Evolutionary conservation across 768 basidiomycete species (phyloP), one percentile per base, ranked within the genome.

Genomic region (Chalciporus sphaerocephalus): DNA sequence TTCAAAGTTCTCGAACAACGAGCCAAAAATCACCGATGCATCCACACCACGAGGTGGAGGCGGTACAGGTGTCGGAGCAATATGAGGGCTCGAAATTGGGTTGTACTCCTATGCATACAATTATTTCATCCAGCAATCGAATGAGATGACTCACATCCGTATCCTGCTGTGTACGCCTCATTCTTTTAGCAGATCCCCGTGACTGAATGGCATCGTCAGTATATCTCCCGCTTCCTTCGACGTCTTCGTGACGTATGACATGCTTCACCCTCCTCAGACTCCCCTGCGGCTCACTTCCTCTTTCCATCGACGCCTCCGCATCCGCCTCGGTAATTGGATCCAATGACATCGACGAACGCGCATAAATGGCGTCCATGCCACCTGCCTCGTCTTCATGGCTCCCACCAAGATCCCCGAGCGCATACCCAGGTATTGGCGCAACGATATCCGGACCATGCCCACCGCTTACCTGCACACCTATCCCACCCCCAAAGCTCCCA

Each of bases 51-150:
- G 46, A 18, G 38, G 5, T 7, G 34, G 13, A 7, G 36, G 46
- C 11, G 25, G 42, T 8, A 16, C 23, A n/a, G 61, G 59, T 1
- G 51, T 61, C 12, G 50, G 36, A 5, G 57, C 43, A 17, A 47
- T 42, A 17, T 35, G 52, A 32, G 61, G 59, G 18, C 52, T 59
- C 15, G 59, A 64, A 22, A 62, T 42, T 5, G 46, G 46, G 20
- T 47, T 38, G 40, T 59, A 62, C 23, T 46, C 56, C 59, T 62
- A 10, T 6, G n/a, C 30, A 32, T 32, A 32, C n/a, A 32, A 27
- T 33, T 24, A 50, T 30, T 20, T 21, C 3, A 21, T 11, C 2
- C 27, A 20, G 7, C 25, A 32, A n/a, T 15, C 22, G 21, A 16
- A 27, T 13, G 17, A 39, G 9, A 12, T 33, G 40, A 50, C 60